phyloP scores from a whole-genome alignment of 23 red algal genomes.

The Gracilaria domingensis region DNA sequence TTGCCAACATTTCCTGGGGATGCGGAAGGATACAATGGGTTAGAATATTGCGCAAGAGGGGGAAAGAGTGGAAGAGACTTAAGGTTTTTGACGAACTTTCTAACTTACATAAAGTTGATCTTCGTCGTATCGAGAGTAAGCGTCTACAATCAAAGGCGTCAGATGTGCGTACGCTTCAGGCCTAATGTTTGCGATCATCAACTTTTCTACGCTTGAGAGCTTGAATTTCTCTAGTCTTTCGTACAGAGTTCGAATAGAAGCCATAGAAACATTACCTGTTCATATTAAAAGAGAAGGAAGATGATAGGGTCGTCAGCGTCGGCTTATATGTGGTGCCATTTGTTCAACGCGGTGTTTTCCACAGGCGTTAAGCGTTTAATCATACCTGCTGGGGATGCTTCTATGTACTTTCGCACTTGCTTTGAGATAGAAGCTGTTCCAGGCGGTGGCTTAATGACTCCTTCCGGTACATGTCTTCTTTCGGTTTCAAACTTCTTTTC shows the following conservation, averaged over 20 bases:
- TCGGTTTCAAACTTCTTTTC: slow-evolving; percentile 65
- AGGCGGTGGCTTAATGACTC: slow-evolving; percentile 21
- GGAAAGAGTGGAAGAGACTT: neutral
- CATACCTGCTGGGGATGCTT: slow-evolving; percentile 55
- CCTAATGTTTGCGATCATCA: slow-evolving; percentile 70
- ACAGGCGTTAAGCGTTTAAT: neutral
- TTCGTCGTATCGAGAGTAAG: slow-evolving; percentile 54
- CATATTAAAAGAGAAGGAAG: neutral
- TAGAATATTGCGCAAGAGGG: neutral
- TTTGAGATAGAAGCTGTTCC: slow-evolving; percentile 30
- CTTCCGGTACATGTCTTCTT: slow-evolving; percentile 11
- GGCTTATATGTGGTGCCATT: neutral
- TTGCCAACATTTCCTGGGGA: slow-evolving; percentile 32
- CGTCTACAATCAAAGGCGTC: slow-evolving; percentile 44
- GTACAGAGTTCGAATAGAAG: slow-evolving; percentile 28
- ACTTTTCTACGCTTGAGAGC: slow-evolving; percentile 24
- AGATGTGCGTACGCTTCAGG: slow-evolving; percentile 64
- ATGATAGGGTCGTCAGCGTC: neutral
- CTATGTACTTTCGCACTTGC: slow-evolving; percentile 51
- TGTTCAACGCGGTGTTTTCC: neutral
- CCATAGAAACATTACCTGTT: slow-evolving; percentile 3
- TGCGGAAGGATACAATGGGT: neutral
- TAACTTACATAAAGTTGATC: slow-evolving; percentile 61
- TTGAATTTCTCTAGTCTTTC: slow-evolving; percentile 45
- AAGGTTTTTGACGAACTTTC: neutral